Evolutionary conservation across 2,329 filamentous ascomycete species (phyloP).

Genomic region (Alternaria incomplexa): DNA sequence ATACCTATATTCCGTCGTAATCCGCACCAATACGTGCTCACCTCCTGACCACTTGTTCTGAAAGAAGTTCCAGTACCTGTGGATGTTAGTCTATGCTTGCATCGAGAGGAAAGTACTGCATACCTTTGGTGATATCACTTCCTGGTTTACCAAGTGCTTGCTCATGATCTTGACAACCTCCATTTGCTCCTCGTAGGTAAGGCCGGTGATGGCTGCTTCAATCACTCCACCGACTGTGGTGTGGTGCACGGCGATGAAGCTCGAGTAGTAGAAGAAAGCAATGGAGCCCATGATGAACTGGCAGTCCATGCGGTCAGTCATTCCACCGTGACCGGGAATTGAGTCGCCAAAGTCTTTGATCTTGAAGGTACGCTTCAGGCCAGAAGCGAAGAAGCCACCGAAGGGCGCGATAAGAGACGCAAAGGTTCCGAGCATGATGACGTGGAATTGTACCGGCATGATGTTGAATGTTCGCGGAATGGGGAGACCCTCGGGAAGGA

Average conservation of each 20-base stretch:
- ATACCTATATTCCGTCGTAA: neutral
- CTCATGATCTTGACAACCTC: conserved; percentile 71
- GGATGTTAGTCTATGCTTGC: neutral
- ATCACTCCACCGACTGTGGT: conserved; percentile 85
- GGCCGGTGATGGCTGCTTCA: conserved; percentile 88
- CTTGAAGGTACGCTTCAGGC: conserved; percentile 97
- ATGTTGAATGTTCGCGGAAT: conserved; percentile 74
- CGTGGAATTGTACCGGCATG: conserved; percentile 91
- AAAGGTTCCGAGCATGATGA: conserved; percentile 87
- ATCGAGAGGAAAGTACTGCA: neutral
- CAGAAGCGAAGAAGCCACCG: conserved; percentile 97
- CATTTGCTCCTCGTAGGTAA: conserved; percentile 86
- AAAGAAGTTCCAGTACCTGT: conserved; percentile 36
- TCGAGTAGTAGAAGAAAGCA: conserved; percentile 97
- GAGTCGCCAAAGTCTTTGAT: conserved; percentile 99
- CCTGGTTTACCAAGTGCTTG: conserved; percentile 70
- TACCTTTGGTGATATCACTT: conserved; percentile 62
- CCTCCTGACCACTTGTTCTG: conserved; percentile 27
- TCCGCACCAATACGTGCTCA: conserved; percentile 7
- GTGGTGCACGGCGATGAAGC: conserved; percentile 90
- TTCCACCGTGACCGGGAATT: conserved; percentile 95
- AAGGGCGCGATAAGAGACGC: conserved; percentile 97
- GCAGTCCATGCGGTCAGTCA: conserved; percentile 99
- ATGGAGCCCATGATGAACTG: conserved; percentile 99
- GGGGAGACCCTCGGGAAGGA: conserved; percentile 56